Conservation (phyloP, 2,329 filamentous ascomycete species). For the Aspergillus jensenii region DNA sequence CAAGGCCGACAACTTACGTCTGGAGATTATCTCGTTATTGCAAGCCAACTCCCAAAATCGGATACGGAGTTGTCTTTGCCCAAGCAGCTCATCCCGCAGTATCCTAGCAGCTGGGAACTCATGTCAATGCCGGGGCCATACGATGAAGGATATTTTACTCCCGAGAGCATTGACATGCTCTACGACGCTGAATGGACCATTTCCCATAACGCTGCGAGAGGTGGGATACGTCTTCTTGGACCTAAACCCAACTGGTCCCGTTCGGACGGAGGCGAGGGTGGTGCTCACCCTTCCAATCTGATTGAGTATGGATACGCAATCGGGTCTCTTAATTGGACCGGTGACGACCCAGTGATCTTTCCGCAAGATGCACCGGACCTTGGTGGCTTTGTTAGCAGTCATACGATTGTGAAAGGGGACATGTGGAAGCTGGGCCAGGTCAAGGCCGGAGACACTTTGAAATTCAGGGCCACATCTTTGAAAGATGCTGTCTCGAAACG, state of each 20-base stretch:
- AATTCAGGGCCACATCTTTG: conserved; percentile 53
- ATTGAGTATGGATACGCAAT: conserved; percentile 62
- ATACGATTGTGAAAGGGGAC: conserved; percentile 58
- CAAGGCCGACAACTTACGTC: conserved; percentile 58
- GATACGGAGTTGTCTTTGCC: conserved; percentile 42
- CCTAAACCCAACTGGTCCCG: conserved; percentile 61
- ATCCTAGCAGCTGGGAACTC: conserved; percentile 53
- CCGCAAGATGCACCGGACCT: conserved; percentile 60
- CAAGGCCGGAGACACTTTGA: conserved; percentile 57
- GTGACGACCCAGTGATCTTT: conserved; percentile 62
- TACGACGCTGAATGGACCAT: conserved; percentile 61
- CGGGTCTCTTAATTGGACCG: conserved; percentile 61
- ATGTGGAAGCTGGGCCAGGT: conserved; percentile 64
- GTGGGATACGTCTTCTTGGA: conserved; percentile 60
- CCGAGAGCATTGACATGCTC: conserved; percentile 57
- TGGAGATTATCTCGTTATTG: conserved; percentile 53
- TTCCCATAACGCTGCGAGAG: conserved; percentile 61
- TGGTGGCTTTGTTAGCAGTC: conserved; percentile 59
- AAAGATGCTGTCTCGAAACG: conserved; percentile 51
- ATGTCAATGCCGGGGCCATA: conserved; percentile 58
- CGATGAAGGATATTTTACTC: conserved; percentile 53
- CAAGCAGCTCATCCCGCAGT: conserved; percentile 48
- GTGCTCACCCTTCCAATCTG: conserved; percentile 61
- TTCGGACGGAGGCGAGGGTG: conserved; percentile 61
- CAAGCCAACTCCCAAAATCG: conserved; percentile 37